Conservation (phyloP, 305 asterid genomes). For the Solanum aculeatissimum region DNA sequence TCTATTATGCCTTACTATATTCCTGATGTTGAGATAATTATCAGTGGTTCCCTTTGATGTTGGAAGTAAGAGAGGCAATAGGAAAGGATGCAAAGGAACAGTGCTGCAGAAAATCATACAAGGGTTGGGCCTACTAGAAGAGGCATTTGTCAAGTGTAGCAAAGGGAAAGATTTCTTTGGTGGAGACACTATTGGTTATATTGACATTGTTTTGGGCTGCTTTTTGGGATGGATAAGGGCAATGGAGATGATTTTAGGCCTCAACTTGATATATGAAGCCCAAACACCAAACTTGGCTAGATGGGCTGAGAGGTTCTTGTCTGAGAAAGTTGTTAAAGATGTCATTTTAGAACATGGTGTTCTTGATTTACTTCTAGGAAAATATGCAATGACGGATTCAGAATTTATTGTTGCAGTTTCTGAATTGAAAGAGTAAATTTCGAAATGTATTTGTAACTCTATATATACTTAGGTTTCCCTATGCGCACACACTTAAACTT, state of each 20-base stretch:
- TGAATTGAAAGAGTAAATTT: neutral
- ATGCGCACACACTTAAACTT: neutral
- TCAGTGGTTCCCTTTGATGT: neutral
- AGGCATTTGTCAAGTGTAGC: neutral
- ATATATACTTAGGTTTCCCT: neutral
- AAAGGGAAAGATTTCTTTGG: slow-evolving; percentile 8
- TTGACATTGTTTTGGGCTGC: slow-evolving; percentile 8
- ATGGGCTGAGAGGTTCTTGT: slow-evolving; percentile 26
- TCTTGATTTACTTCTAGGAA: neutral
- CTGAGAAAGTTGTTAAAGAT: slow-evolving; percentile 14
- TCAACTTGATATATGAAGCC: slow-evolving; percentile 19
- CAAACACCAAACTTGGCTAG: slow-evolving; percentile 20
- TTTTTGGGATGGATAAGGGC: slow-evolving; percentile 7
- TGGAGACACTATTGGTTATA: slow-evolving; percentile 7
- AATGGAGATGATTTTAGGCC: slow-evolving; percentile 8
- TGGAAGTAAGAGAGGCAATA: neutral
- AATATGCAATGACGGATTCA: neutral
- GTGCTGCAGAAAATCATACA: neutral
- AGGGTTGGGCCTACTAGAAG: slow-evolving; percentile 1
- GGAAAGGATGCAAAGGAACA: neutral
- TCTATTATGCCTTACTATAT: neutral
- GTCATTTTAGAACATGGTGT: slow-evolving; percentile 7
- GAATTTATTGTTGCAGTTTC: neutral
- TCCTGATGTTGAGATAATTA: neutral
- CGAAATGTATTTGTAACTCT: neutral